Conservation (phyloP, 2,329 filamentous ascomycete species). For the Ophiocordyceps camponoti-saundersi region DNA sequence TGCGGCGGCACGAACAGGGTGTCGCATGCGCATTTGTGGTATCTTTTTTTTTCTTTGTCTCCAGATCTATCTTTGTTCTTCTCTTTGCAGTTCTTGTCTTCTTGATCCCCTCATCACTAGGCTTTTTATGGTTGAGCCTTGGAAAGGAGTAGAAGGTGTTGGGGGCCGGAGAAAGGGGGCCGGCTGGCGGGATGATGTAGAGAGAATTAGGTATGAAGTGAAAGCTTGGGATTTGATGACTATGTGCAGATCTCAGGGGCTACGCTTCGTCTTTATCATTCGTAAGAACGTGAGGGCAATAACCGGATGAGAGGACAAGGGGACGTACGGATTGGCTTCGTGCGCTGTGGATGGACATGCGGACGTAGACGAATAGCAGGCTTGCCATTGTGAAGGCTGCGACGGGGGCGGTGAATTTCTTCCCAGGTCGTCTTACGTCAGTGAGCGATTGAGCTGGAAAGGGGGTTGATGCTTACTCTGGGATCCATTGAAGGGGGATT, state of each 20-base stretch:
- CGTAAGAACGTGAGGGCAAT: neutral
- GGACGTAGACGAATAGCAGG: constrained; percentile 26
- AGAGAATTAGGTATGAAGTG: too few species aligned
- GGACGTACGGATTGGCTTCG: constrained; percentile 15
- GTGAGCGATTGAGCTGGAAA: too few species aligned
- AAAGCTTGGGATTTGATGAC: too few species aligned
- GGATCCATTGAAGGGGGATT: too few species aligned
- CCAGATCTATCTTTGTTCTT: neutral
- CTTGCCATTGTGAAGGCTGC: constrained; percentile 38
- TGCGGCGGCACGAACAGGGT: neutral
- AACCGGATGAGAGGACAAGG: neutral
- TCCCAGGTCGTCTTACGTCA: too few species aligned
- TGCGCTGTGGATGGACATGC: constrained; percentile 19
- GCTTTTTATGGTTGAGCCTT: neutral
- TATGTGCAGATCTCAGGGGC: too few species aligned
- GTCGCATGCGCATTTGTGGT: too few species aligned
- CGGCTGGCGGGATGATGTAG: too few species aligned
- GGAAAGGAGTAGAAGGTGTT: neutral
- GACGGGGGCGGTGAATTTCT: constrained; percentile 30
- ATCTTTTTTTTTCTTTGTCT: neutral
- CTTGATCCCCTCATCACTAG: too few species aligned
- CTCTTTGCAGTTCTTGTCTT: neutral
- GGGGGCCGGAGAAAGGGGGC: neutral
- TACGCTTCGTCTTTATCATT: neutral
- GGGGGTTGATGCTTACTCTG: too few species aligned